Evolutionary conservation across 1,139 yeast genomes (phyloP).

Genomic region (Zygosaccharomyces pseudobailii): DNA sequence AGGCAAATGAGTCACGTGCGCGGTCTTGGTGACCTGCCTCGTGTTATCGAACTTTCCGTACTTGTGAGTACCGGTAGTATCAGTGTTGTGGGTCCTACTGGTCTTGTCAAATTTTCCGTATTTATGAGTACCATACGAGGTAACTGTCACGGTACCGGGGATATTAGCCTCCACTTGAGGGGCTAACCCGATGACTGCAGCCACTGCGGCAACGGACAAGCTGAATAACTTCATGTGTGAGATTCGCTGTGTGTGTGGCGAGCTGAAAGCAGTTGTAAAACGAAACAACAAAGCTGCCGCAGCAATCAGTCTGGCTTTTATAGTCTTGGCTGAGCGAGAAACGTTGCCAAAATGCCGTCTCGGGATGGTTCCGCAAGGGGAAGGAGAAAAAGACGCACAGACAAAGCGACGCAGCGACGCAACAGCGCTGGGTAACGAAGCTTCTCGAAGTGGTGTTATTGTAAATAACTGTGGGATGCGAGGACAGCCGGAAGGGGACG

Average conservation of each 20-base stretch:
- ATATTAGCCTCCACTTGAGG: not conserved
- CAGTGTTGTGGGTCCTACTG: constrained; percentile 31
- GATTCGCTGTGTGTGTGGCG: constrained; percentile 4
- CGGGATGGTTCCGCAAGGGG: not conserved
- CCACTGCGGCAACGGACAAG: constrained; percentile 34
- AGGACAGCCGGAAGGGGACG: not conserved
- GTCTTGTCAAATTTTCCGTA: constrained; percentile 41
- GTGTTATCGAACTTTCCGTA: constrained; percentile 49
- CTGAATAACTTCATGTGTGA: constrained; percentile 38
- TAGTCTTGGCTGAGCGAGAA: not conserved
- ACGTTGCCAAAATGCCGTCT: not conserved
- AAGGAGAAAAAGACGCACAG: not conserved
- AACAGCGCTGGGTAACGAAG: not conserved
- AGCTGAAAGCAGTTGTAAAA: not conserved
- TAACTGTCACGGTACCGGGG: constrained; percentile 4
- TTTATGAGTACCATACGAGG: constrained; percentile 41
- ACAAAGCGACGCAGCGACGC: not conserved
- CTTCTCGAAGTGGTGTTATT: not conserved
- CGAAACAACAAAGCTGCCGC: not conserved
- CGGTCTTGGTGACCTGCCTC: constrained; percentile 38
- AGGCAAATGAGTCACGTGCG: constrained; percentile 19
- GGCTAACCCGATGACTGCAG: constrained; percentile 31
- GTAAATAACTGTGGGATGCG: not conserved
- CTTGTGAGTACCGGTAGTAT: constrained; percentile 42
- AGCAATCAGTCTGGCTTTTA: not conserved